Conservation (phyloP, 2,329 filamentous ascomycete species). For the Hirsutella thompsonii region DNA sequence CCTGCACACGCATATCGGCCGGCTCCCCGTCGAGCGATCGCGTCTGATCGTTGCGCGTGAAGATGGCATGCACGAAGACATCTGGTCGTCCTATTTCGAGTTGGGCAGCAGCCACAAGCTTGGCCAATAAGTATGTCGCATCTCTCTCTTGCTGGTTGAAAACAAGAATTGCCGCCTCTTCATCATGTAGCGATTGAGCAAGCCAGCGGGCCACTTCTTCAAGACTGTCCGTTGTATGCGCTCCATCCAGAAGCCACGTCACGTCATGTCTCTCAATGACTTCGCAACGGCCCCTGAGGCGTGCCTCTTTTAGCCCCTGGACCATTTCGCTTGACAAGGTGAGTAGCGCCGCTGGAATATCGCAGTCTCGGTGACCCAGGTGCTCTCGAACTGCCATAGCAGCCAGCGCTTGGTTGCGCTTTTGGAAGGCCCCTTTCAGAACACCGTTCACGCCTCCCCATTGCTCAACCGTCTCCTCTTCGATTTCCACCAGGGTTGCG, state of each 20-base stretch:
- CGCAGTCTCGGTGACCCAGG: slow-evolving; percentile 21
- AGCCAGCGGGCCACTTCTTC: slow-evolving; percentile 70
- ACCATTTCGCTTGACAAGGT: slow-evolving; percentile 33
- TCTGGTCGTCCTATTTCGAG: slow-evolving; percentile 19
- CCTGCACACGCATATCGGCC: slow-evolving; percentile 48
- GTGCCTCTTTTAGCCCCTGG: slow-evolving; percentile 51
- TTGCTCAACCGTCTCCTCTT: slow-evolving; percentile 20
- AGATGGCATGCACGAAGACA: slow-evolving; percentile 61
- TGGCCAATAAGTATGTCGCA: slow-evolving; percentile 49
- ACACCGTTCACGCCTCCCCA: slow-evolving; percentile 29
- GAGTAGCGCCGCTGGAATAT: slow-evolving; percentile 8
- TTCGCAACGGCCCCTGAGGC: slow-evolving; percentile 68
- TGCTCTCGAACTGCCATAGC: slow-evolving; percentile 44
- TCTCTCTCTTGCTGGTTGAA: slow-evolving; percentile 92
- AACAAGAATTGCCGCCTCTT: slow-evolving; percentile 43
- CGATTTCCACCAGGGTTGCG: slow-evolving; percentile 27
- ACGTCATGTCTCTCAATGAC: slow-evolving; percentile 38
- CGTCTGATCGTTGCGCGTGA: slow-evolving; percentile 57
- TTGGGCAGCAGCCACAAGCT: slow-evolving; percentile 44
- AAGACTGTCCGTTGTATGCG: slow-evolving; percentile 78
- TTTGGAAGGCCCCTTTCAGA: slow-evolving; percentile 40
- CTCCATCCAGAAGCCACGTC: slow-evolving; percentile 75
- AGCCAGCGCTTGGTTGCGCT: slow-evolving; percentile 46
- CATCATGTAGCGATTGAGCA: slow-evolving; percentile 28
- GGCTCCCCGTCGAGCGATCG: slow-evolving; percentile 17